A percentile compares a stretch with the other conserved stretches of the same genome.
These are phyloP conservation scores for Pyrenopolyporus hunteri DNA, from an alignment of 495 filamentous ascomycete species.

Conservation along the genomic window DNA sequence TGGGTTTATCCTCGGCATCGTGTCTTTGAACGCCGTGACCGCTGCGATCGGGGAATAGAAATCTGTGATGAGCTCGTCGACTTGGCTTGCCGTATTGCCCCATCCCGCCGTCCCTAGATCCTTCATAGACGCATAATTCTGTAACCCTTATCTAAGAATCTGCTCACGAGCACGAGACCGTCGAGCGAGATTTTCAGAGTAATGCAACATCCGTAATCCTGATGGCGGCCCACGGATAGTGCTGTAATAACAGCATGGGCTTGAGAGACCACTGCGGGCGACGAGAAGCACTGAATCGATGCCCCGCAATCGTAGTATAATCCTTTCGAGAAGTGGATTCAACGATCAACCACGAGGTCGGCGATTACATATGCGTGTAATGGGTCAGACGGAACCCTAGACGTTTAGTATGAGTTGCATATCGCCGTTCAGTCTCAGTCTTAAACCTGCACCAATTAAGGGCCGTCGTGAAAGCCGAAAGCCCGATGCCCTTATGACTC, in stretches of 20 bases:
- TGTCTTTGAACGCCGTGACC: neutral
- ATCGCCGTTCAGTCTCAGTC: constrained; percentile 8
- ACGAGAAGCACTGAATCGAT: neutral
- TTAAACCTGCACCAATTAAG: constrained; percentile 6
- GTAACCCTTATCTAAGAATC: neutral
- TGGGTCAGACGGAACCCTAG: neutral
- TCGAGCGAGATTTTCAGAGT: too few species aligned
- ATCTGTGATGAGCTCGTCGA: constrained; percentile 9
- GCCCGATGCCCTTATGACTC: constrained; percentile 7
- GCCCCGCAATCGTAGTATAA: constrained; percentile 7
- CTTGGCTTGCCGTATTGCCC: neutral
- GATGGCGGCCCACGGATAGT: neutral
- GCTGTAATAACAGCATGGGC: constrained; percentile 1
- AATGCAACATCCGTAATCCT: neutral
- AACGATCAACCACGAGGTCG: constrained; percentile 7
- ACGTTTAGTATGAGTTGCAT: neutral
- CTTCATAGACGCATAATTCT: neutral
- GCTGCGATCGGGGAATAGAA: constrained; percentile 1
- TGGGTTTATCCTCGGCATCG: neutral
- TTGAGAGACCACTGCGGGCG: neutral
- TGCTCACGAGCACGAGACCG: constrained; percentile 1
- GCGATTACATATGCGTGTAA: constrained; percentile 25
- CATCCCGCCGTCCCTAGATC: neutral
- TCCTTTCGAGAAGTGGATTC: neutral
- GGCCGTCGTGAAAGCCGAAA: neutral